phyloP scores from a whole-genome alignment of 306 rosid genomes.

The cucumber (Cucumis sativus) region Cucumber_9930_V3 NC_026658.2:14015001-14015500 shows the following conservation, averaged over 20 bases:
- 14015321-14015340: constrained; percentile 4
- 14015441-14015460: neutral
- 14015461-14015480: constrained; percentile 5
- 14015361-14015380: constrained; percentile 2
- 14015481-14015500: constrained; percentile 3
- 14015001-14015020: neutral
- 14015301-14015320: neutral
- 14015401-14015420: neutral
- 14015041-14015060: too few species aligned
- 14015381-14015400: constrained; percentile 1
- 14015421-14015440: constrained; percentile 5
- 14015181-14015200: constrained; percentile 1
- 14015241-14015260: neutral
- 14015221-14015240: constrained; percentile 2
- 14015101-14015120: neutral
- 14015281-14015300: neutral
- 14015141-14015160: constrained; percentile 5
- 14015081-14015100: neutral
- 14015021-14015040: neutral
- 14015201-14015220: constrained; percentile 3
- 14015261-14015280: neutral
- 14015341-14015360: constrained; percentile 6
- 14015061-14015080: neutral
- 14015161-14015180: constrained; percentile 4
- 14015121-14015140: constrained; percentile 2